phyloP scores from a whole-genome alignment of 352 stramenopile genomes.

The Globisporangium cylindrosporum region DNA sequence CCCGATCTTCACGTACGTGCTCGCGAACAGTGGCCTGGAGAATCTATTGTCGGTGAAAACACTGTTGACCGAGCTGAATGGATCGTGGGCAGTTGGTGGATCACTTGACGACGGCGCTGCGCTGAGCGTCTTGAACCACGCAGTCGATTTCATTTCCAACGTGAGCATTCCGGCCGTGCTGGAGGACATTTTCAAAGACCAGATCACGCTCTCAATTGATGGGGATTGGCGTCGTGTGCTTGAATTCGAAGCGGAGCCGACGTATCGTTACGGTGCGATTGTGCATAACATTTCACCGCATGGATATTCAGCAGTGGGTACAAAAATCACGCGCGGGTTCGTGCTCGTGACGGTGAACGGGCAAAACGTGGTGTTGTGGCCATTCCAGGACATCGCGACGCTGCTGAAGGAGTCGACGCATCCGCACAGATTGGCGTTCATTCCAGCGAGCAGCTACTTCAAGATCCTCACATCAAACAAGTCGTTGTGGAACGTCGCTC shows the following conservation, averaged over 20 bases:
- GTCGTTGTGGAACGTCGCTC: conserved; percentile 86
- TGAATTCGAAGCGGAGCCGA: conserved; percentile 80
- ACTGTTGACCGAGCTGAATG: conserved; percentile 72
- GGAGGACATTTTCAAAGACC: conserved; percentile 90
- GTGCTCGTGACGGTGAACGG: conserved; percentile 86
- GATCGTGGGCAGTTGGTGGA: conserved; percentile 56
- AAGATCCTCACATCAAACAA: conserved; percentile 88
- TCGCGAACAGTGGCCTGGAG: conserved; percentile 83
- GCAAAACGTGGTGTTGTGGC: conserved; percentile 86
- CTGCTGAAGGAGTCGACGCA: conserved; percentile 64
- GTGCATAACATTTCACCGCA: conserved; percentile 77
- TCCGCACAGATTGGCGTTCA: conserved; percentile 80
- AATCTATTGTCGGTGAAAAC: conserved; percentile 82
- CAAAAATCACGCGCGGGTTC: conserved; percentile 69
- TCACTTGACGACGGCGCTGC: conserved; percentile 62
- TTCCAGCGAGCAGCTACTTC: conserved; percentile 82
- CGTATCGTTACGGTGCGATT: conserved; percentile 81
- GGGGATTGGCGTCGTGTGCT: conserved; percentile 78
- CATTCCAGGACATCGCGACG: conserved; percentile 64
- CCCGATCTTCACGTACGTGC: conserved; percentile 88
- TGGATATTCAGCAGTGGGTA: conserved; percentile 66
- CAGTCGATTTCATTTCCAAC: conserved; percentile 83
- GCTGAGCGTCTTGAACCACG: conserved; percentile 73
- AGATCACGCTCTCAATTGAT: conserved; percentile 87
- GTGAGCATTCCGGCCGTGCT: conserved; percentile 84